Percentiles rank a stretch among this genome's conserved stretches.
These are phyloP conservation scores for Penicillium sp. DNA, from an alignment of 2,329 filamentous ascomycete species.

Conservation along the genomic window DNA sequence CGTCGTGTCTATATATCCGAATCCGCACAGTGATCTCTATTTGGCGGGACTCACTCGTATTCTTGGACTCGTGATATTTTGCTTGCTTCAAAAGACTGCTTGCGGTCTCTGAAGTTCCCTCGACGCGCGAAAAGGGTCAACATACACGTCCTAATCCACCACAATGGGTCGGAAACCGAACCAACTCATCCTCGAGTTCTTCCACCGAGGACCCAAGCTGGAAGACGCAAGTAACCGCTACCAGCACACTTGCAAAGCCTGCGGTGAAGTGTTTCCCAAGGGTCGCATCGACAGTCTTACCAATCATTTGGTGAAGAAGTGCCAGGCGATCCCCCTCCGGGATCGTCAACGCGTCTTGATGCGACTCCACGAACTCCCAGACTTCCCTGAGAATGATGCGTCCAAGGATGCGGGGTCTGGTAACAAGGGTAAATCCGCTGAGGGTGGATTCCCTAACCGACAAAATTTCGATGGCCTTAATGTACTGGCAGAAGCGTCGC, in stretches of 20 bases:
- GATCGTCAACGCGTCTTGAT: slow-evolving; percentile 73
- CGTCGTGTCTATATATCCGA: neutral
- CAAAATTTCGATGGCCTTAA: slow-evolving; percentile 76
- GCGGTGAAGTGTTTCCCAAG: slow-evolving; percentile 85
- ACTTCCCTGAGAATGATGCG: slow-evolving; percentile 44
- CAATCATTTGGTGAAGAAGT: slow-evolving; percentile 80
- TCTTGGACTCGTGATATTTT: neutral
- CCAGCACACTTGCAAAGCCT: slow-evolving; percentile 82
- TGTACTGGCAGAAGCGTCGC: slow-evolving; percentile 81
- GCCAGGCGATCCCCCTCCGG: slow-evolving; percentile 69
- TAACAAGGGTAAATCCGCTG: slow-evolving; percentile 36
- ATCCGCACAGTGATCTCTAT: slow-evolving; percentile 3
- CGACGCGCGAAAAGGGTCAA: slow-evolving; percentile 6
- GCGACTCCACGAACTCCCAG: slow-evolving; percentile 66
- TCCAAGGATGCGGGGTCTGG: slow-evolving; percentile 40
- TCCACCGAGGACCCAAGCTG: slow-evolving; percentile 79
- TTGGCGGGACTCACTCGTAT: neutral
- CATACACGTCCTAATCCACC: slow-evolving; percentile 1
- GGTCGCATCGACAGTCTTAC: slow-evolving; percentile 80
- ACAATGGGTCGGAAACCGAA: slow-evolving; percentile 81
- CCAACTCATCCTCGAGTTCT: slow-evolving; percentile 80
- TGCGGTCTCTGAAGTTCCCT: neutral
- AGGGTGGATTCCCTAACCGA: slow-evolving; percentile 46
- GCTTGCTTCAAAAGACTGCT: neutral
- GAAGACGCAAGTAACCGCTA: slow-evolving; percentile 89